A percentile compares a stretch with the other conserved stretches of the same genome.
phyloP scores from a whole-genome alignment of 495 filamentous ascomycete genomes.

The Pseudomonodictys pantanalensis region DNA sequence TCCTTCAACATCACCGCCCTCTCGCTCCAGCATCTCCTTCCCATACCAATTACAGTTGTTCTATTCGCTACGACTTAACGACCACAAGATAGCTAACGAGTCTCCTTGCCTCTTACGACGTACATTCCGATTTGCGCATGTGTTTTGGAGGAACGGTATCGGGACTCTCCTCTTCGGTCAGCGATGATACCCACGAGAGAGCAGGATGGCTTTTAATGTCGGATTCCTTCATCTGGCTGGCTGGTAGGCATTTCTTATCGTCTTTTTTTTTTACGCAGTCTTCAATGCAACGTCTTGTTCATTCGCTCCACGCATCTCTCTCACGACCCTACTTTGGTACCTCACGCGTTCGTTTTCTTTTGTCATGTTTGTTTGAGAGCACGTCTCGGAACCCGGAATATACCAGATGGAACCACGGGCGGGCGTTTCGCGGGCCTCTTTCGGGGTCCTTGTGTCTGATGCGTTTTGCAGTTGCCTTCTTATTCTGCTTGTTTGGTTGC shows the following conservation, averaged over 20 bases:
- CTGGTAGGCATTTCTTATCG: constrained; percentile 16
- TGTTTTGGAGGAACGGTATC: constrained; percentile 5
- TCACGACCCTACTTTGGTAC: constrained; percentile 7
- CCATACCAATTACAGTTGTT: neutral
- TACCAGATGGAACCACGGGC: constrained; percentile 17
- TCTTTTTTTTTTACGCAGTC: too few species aligned
- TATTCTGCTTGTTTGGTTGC: too few species aligned
- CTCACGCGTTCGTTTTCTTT: too few species aligned
- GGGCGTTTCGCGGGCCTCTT: constrained; percentile 20
- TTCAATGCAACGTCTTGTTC: too few species aligned
- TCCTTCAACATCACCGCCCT: too few species aligned
- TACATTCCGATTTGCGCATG: too few species aligned
- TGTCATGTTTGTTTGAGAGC: neutral
- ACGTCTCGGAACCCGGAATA: constrained; percentile 6
- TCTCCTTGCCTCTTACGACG: constrained; percentile 12
- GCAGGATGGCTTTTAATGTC: constrained; percentile 24
- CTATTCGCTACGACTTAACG: constrained; percentile 27
- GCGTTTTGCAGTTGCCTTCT: neutral
- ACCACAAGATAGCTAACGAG: constrained; percentile 22
- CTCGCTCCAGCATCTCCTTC: too few species aligned
- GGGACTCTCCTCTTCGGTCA: constrained; percentile 19
- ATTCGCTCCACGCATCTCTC: constrained; percentile 12
- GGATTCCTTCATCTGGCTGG: constrained; percentile 1
- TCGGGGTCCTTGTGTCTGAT: neutral
- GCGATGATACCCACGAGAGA: constrained; percentile 35